Percentiles rank a stretch among this genome's conserved stretches.
These are phyloP conservation scores for Zostera marina DNA, from an alignment of 116 monocot species.

Conservation along the genomic window DNA sequence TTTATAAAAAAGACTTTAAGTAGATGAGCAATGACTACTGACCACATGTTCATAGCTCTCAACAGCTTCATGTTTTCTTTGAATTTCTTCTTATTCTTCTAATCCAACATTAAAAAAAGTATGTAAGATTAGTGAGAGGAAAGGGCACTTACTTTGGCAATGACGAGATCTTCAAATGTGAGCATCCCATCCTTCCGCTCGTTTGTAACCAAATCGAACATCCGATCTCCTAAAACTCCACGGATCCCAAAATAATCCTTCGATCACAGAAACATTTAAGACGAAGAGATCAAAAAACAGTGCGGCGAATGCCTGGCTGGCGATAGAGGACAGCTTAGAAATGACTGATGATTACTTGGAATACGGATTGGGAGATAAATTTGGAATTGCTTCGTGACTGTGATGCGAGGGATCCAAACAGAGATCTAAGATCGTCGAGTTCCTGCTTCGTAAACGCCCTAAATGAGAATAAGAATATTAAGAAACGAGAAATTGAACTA, in stretches of 20 bases:
- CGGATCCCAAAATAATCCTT: slow-evolving; percentile 53
- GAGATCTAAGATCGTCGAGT: slow-evolving; percentile 45
- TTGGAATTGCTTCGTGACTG: slow-evolving; percentile 47
- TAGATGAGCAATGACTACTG: no score
- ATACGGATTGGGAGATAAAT: slow-evolving; percentile 50
- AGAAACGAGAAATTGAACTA: no score
- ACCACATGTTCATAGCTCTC: no score
- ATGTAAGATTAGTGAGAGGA: no score
- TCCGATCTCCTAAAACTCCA: slow-evolving; percentile 30
- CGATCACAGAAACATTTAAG: background rate
- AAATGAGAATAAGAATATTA: no score
- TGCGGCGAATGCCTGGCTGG: no score
- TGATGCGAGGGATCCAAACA: slow-evolving; percentile 57
- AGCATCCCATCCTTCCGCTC: slow-evolving; percentile 39
- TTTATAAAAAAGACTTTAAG: no score
- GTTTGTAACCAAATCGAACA: slow-evolving; percentile 57
- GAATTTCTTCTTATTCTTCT: no score
- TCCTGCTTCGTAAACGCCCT: slow-evolving; percentile 78
- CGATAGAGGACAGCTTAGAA: background rate
- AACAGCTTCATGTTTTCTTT: no score
- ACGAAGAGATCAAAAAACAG: background rate
- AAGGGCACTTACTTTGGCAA: slow-evolving; percentile 41
- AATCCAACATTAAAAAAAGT: no score
- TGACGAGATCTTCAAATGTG: slow-evolving; percentile 72
- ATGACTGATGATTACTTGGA: slow-evolving; percentile 38